Evolutionary conservation across 805 yeast genomes (phyloP), one percentile per base, ranked within the genome.

Genomic region (Trichomonascus vanleenenianus): DNA sequence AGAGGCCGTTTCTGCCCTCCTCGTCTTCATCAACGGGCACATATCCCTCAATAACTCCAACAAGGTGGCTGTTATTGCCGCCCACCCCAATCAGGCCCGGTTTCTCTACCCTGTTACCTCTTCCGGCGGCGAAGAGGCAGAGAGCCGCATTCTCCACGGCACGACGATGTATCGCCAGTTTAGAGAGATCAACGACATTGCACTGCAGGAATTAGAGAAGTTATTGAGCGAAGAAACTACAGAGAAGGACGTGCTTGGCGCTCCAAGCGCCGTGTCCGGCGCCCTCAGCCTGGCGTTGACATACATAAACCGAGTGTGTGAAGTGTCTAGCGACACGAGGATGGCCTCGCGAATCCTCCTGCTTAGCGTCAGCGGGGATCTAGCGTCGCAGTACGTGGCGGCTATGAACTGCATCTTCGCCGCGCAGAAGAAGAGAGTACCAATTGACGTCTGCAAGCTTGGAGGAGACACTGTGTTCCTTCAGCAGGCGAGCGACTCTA

Each of bases 361-460:
- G 10, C 60, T 84, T 2, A 78, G 80, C 48, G 74, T 87, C 20
- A 78, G 82, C 52, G 86, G 79, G 50, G 88, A 86, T 55, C 80
- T 78, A 46, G 78, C 87, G 3, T 70, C 86, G 43, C 86, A 85
- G 47, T 94, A 93, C 62, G 85, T 91, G 38, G 85, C 97, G 3
- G 81, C 87, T 38, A 93, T 93, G 97, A 93, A 93, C 63, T 75
- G 93, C 49, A 91, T 93, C 27, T 93, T 93, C 66, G 91, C 97
- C 0, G 96, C 97, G 0, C 96, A 93, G 55, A 91, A 89, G 63
- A 84, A 83, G 52, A 47, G 80, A 55, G 78, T 89, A 14, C 84
- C 96, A 2, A 79, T 93, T 18, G 97, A 93, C 62, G 89, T 89
- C 10, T 91, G 95, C 49, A 88, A 89, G 57, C 67, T 93, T 25